These are phyloP conservation scores for Dissophora globulifera DNA, from an alignment of 192 early-diverging fungal species.

Conservation along the genomic window DNA sequence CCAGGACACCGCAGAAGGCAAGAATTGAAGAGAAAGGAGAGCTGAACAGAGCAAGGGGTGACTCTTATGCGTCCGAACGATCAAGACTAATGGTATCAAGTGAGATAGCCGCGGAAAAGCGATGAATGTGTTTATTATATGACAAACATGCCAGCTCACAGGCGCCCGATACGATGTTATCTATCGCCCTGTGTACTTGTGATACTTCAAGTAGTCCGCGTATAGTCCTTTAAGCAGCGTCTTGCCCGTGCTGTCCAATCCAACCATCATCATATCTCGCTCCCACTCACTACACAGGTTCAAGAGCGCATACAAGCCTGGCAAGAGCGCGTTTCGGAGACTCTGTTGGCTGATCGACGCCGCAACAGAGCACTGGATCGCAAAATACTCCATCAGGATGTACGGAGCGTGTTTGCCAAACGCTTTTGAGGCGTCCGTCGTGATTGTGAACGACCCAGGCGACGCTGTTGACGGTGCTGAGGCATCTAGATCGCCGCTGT, in stretches of 20 bases:
- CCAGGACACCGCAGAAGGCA: no score
- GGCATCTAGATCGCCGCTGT: background rate
- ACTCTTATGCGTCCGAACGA: no score
- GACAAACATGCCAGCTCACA: no score
- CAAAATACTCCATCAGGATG: constrained; percentile 65
- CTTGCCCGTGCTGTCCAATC: constrained; percentile 66
- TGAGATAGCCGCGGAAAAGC: no score
- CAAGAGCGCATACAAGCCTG: constrained; percentile 69
- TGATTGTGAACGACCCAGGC: constrained; percentile 13
- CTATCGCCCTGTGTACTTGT: constrained; percentile 69
- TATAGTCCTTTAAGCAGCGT: constrained; percentile 62
- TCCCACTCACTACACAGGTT: constrained; percentile 75
- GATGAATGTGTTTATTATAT: no score
- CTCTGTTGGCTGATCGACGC: constrained; percentile 53
- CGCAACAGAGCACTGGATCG: constrained; percentile 63
- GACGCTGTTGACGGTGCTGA: background rate
- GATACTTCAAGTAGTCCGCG: constrained; percentile 59
- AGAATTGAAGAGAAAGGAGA: background rate
- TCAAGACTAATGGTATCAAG: background rate
- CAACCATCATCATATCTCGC: constrained; percentile 71
- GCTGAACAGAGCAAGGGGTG: no score
- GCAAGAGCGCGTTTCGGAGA: constrained; percentile 59
- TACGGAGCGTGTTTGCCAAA: constrained; percentile 63
- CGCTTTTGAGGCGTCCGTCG: constrained; percentile 41
- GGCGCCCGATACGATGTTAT: background rate